Evolutionary conservation across 1,284 basidiomycete genomes (phyloP), one percentile per base, ranked within the genome.

Genomic region (Microbotryum intermedium): DNA sequence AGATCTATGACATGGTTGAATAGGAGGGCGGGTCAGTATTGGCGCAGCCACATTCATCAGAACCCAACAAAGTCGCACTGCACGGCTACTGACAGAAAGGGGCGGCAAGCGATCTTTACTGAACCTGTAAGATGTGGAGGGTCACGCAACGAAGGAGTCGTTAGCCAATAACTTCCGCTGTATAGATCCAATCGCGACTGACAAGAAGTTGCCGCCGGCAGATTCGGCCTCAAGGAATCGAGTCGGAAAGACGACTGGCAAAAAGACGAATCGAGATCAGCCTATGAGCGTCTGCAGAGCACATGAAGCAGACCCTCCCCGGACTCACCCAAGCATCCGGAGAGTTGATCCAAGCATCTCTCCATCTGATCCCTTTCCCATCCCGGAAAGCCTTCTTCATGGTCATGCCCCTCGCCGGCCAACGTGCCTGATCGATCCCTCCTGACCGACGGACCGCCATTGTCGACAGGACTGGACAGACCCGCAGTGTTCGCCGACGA

Each of bases 351-450:
- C 61, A 97, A 73, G 44, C 90, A 73, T 55, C 79, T 80, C 75
- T 94, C 91, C 90, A 95, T 94, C 72, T 90, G 86, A 44, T 87
- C 86, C 63, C 83, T 87, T 1, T 87, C 83, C 58, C 86, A 84
- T 16, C 80, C 75, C 2, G 83, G 82, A 62, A 73, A 72, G 20
- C 77, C 76, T 56, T 78, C 79, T 46, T 79, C 77, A 20, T 71
- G 29, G 70, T 67, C 63, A 29, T 68, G 23, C 68, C 62, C 58
- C 60, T 55, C 55, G 29, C 60, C 56, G 18, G 58, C 65, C 18
- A 57, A 26, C 20, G 58, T 28, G 26, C 54, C 51, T 39, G 55
- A 53, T 50, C 55, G 56, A 54, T 50, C 51, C 39, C 34, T 39
- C 34, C 18, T 39, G 34, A 39, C 34, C 34, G 34, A 39, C 10